Evolutionary conservation across 108 stramenopile species (phyloP).

Genomic region (Parietichytrium sp.): DNA sequence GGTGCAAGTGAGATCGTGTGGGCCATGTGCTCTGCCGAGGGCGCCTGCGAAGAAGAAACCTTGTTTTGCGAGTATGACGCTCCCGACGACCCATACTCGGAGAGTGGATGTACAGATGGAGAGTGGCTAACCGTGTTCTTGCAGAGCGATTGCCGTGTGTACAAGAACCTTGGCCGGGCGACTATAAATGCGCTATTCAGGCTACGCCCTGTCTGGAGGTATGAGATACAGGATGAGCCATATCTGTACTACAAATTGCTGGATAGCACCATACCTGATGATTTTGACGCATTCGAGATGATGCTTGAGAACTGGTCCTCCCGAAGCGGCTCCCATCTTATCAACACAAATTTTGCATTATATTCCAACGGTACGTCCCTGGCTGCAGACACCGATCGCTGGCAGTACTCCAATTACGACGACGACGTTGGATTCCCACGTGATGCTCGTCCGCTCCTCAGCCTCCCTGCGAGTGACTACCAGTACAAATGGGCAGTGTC

Average conservation of each 20-base stretch:
- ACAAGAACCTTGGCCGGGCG: not conserved
- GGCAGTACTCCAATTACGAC: conserved; percentile 19
- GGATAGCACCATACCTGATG: not conserved
- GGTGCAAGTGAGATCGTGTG: not conserved
- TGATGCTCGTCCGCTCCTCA: not conserved
- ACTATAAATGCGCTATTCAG: conserved; percentile 15
- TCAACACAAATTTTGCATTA: conserved; percentile 20
- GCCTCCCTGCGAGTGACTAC: too few species aligned
- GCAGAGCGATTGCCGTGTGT: conserved; percentile 15
- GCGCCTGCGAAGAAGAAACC: not conserved
- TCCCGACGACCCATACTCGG: not conserved
- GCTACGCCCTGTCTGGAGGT: not conserved
- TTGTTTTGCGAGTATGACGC: not conserved
- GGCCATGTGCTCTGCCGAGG: not conserved
- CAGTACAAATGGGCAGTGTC: conserved; percentile 8
- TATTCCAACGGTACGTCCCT: not conserved
- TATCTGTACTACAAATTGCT: conserved; percentile 9
- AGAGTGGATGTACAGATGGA: not conserved
- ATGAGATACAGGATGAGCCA: not conserved
- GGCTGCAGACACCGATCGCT: not conserved
- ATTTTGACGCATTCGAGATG: not conserved
- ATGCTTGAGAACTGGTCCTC: conserved; percentile 24
- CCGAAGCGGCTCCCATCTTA: not conserved
- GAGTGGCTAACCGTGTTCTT: not conserved
- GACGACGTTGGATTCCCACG: not conserved